These are phyloP conservation scores for Candida verbasci DNA, from an alignment of 805 yeast species.

Conservation along the genomic window DNA sequence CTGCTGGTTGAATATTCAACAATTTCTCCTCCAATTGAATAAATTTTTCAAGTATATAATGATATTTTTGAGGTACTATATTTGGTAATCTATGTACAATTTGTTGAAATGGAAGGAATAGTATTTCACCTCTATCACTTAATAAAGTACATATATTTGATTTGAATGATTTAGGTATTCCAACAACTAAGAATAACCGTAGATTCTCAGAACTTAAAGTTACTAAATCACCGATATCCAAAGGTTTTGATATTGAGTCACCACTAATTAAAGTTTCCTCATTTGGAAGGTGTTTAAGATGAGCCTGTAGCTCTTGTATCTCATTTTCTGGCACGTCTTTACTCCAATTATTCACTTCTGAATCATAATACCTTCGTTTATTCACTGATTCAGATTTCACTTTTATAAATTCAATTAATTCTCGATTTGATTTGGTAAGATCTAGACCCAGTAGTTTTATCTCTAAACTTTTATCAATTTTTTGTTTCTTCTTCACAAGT, in stretches of 20 bases:
- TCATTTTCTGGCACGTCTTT: neutral
- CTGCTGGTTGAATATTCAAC: constrained; percentile 33
- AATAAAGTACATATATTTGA: constrained; percentile 57
- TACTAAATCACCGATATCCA: constrained; percentile 59
- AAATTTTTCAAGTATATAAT: constrained; percentile 15
- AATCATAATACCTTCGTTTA: neutral
- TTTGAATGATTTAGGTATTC: constrained; percentile 43
- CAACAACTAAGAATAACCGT: constrained; percentile 51
- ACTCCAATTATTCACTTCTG: neutral
- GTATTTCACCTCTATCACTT: constrained; percentile 53
- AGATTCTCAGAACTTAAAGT: constrained; percentile 43
- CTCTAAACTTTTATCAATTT: constrained; percentile 8
- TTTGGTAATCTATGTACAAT: constrained; percentile 53
- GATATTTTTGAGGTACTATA: constrained; percentile 34
- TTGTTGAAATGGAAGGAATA: constrained; percentile 41
- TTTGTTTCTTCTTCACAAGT: neutral
- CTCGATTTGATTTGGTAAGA: constrained; percentile 1
- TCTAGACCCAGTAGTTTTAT: constrained; percentile 49
- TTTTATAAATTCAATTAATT: neutral
- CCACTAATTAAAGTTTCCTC: neutral
- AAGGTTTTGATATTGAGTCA: neutral
- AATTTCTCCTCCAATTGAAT: constrained; percentile 28
- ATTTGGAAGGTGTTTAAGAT: constrained; percentile 2
- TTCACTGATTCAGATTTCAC: neutral
- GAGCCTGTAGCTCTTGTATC: neutral